A percentile compares a stretch with the other conserved stretches of the same genome.
Evolutionary conservation across 208 protist species (phyloP).

Genomic region (Herpetomonas samuelpessoai): DNA sequence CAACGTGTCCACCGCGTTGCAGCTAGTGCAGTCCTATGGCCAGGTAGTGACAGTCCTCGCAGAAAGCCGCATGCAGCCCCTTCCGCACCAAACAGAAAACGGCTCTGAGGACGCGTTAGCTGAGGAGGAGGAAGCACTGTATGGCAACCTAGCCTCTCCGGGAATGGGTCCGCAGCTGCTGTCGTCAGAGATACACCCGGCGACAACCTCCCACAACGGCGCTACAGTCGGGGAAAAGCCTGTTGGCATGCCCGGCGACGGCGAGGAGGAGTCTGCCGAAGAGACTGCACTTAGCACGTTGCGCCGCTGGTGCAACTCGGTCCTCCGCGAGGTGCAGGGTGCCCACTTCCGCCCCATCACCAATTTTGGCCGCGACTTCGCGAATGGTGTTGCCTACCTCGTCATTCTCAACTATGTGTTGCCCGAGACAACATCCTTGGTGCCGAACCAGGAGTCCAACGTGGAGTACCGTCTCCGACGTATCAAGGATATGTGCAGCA

Average conservation of each 20-base stretch:
- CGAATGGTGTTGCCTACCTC: slow-evolving; percentile 55
- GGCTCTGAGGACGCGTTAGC: background rate
- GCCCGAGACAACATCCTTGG: slow-evolving; percentile 22
- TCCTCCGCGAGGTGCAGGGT: slow-evolving; percentile 18
- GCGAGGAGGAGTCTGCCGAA: slow-evolving; percentile 3
- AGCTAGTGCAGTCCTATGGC: slow-evolving; percentile 38
- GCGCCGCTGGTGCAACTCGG: slow-evolving; percentile 62
- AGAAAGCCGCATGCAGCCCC: slow-evolving; percentile 11
- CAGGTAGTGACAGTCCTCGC: slow-evolving; percentile 7
- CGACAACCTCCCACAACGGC: background rate
- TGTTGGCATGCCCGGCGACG: background rate
- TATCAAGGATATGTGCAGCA: slow-evolving; percentile 36
- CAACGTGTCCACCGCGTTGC: slow-evolving; percentile 26
- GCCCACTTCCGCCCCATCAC: slow-evolving; percentile 18
- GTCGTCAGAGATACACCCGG: background rate
- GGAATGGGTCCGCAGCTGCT: background rate
- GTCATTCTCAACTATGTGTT: slow-evolving; percentile 58
- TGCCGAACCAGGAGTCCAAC: slow-evolving; percentile 25
- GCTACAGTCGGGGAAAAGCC: slow-evolving; percentile 1
- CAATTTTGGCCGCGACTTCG: slow-evolving; percentile 64
- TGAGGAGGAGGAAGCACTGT: slow-evolving; percentile 1
- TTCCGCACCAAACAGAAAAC: slow-evolving; percentile 6
- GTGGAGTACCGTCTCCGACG: slow-evolving; percentile 41
- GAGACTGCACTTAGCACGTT: slow-evolving; percentile 21
- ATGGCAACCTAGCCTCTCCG: background rate